Evolutionary conservation across 805 yeast species (phyloP).

Genomic region (Candida germanica): DNA sequence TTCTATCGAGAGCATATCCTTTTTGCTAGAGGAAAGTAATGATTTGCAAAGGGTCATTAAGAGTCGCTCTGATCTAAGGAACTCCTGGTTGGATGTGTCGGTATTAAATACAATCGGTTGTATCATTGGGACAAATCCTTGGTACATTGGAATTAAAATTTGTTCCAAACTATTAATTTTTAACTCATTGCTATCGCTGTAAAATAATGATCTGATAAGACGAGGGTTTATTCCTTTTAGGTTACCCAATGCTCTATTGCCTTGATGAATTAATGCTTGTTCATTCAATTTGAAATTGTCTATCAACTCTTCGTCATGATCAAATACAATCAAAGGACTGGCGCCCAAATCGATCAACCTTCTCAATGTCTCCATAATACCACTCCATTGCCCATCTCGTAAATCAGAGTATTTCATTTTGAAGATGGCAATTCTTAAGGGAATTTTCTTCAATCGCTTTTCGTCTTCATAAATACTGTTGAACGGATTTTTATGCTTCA

Average conservation of each 20-base stretch:
- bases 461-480: constrained; percentile 29
- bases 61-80: constrained; percentile 22
- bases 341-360: constrained; percentile 64
- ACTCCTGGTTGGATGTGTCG: constrained; percentile 22
- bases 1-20: constrained; percentile 57
- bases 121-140: constrained; percentile 58
- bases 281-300: constrained; percentile 29
- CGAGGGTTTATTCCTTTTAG: constrained; percentile 22
- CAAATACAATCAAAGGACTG: constrained; percentile 67
- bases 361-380: constrained; percentile 55
- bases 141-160: constrained; percentile 39
- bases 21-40: constrained; percentile 17
- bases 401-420: constrained; percentile 44
- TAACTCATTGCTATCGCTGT: constrained; percentile 8
- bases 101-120: constrained; percentile 53
- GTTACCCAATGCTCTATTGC: constrained; percentile 24
- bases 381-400: constrained; percentile 29
- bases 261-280: constrained; percentile 28
- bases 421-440: constrained; percentile 55
- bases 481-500: constrained; percentile 33
- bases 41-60: constrained; percentile 23
- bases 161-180: constrained; percentile 25
- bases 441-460: constrained; percentile 35
- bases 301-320: constrained; percentile 32
- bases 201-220: constrained; percentile 26